These are phyloP conservation scores for Oxytropis ochrocephala DNA, from an alignment of 306 rosid species.

Conservation along the genomic window DNA sequence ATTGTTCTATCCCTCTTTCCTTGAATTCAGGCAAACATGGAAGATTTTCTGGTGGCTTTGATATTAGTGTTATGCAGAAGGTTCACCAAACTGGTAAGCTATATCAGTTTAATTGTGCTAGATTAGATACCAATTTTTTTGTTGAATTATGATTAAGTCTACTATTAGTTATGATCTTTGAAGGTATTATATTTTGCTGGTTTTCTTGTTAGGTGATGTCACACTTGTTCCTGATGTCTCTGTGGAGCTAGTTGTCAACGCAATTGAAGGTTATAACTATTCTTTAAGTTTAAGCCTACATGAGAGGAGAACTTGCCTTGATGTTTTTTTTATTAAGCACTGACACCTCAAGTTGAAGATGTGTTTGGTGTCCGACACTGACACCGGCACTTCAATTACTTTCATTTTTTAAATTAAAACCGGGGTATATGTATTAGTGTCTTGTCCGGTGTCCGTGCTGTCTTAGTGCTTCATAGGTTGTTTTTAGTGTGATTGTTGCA, in stretches of 20 bases:
- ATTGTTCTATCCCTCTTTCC: not conserved
- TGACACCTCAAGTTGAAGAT: no score
- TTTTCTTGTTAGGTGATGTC: conserved; percentile 54
- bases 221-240: conserved; percentile 76
- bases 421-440: no score
- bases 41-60: conserved; percentile 88
- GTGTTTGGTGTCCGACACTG: no score
- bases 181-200: not conserved
- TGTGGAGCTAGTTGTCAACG: conserved; percentile 72
- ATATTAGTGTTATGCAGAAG: conserved; percentile 79
- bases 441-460: no score
- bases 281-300: conserved; percentile 1
- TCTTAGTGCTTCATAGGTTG: not conserved
- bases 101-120: not conserved
- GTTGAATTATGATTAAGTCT: not conserved
- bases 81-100: conserved; percentile 78
- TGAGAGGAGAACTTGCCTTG: not conserved
- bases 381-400: no score
- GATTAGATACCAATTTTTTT: not conserved
- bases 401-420: no score
- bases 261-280: conserved; percentile 58
- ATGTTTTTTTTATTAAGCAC: not conserved
- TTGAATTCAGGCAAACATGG: conserved; percentile 71
- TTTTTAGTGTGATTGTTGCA: not conserved
- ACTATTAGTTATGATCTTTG: not conserved